phyloP scores from a whole-genome alignment of 129 eudicot species.

The Escallonia rubra region DNA sequence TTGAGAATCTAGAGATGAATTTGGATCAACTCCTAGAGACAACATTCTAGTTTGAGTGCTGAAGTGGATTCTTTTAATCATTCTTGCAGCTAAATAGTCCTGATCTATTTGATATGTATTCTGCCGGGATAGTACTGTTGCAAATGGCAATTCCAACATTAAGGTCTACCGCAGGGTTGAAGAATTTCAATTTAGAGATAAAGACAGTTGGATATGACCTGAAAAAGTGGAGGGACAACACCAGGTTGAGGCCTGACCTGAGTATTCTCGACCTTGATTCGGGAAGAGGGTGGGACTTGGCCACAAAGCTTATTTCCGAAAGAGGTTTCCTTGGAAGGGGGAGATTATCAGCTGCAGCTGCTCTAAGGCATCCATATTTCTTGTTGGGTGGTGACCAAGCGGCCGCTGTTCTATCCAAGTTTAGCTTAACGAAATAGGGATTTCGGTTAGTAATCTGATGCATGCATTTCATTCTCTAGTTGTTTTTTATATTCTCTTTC shows the following conservation, averaged over 20 bases:
- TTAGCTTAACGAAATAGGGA: slow-evolving; percentile 57
- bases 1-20: too few species aligned
- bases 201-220: slow-evolving; percentile 77
- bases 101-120: slow-evolving; percentile 90
- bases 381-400: slow-evolving; percentile 97
- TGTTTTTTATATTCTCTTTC: background rate
- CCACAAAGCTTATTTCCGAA: slow-evolving; percentile 81
- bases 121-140: slow-evolving; percentile 90
- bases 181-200: slow-evolving; percentile 79
- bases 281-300: slow-evolving; percentile 98
- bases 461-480: background rate
- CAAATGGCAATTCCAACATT: slow-evolving; percentile 91
- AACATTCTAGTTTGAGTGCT: too few species aligned
- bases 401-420: slow-evolving; percentile 87
- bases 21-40: background rate
- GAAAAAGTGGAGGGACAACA: slow-evolving; percentile 77
- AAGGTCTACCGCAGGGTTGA: slow-evolving; percentile 75
- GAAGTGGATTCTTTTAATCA: background rate
- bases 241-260: slow-evolving; percentile 71
- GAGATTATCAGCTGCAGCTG: slow-evolving; percentile 89
- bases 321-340: slow-evolving; percentile 71
- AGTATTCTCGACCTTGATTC: slow-evolving; percentile 85
- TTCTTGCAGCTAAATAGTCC: slow-evolving; percentile 84
- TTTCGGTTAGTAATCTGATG: slow-evolving; percentile 1
- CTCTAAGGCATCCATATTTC: slow-evolving; percentile 96